These are phyloP conservation scores for Collybia nuda DNA, from an alignment of 768 basidiomycete species.

Conservation along the genomic window DNA sequence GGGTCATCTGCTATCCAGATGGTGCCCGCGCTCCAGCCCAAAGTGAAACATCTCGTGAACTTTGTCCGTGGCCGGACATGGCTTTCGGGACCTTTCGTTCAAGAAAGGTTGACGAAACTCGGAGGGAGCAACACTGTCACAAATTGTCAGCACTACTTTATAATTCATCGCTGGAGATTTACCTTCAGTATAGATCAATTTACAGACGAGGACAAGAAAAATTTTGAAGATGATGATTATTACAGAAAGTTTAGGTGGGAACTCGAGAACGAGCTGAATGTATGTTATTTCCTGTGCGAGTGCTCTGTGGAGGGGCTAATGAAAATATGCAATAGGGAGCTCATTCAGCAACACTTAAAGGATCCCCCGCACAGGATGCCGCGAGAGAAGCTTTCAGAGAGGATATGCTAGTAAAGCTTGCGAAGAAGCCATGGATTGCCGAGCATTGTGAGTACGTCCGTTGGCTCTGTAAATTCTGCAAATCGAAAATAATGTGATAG, in stretches of 20 bases:
- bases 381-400: constrained; percentile 36
- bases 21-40: constrained; percentile 55
- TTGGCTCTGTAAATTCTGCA: not conserved
- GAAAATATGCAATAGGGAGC: constrained; percentile 21
- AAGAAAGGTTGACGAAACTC: constrained; percentile 37
- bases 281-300: constrained; percentile 18
- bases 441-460: constrained; percentile 40
- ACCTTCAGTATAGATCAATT: constrained; percentile 23
- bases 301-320: not conserved
- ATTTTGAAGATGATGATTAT: constrained; percentile 46
- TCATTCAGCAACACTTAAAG: constrained; percentile 40
- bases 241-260: constrained; percentile 48
- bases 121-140: constrained; percentile 33
- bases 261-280: constrained; percentile 51
- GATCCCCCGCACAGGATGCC: constrained; percentile 33
- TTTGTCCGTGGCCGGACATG: constrained; percentile 63
- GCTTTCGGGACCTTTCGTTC: constrained; percentile 47
- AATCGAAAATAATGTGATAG: constrained; percentile 24
- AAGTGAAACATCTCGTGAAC: constrained; percentile 46
- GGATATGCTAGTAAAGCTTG: constrained; percentile 49
- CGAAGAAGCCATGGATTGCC: constrained; percentile 60
- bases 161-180: not conserved
- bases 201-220: constrained; percentile 48
- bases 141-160: constrained; percentile 37
- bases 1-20: constrained; percentile 66